A percentile compares a stretch with the other conserved stretches of the same genome.
phyloP scores from a whole-genome alignment of 1,284 basidiomycete species.

The Hypsizygus ulmarius region DNA sequence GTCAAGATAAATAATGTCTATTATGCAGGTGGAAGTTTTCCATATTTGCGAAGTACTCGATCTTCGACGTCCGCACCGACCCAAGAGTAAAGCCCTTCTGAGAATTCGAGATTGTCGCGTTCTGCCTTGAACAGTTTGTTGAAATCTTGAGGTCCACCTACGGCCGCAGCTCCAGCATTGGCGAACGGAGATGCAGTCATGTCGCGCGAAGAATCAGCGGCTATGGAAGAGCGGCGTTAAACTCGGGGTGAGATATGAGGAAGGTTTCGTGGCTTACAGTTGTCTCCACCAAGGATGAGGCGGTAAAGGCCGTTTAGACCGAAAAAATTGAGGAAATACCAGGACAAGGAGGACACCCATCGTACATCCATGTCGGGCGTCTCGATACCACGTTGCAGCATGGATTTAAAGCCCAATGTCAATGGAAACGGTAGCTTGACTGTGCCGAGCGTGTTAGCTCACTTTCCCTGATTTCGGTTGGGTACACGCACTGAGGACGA shows the following conservation, averaged over 20 bases:
- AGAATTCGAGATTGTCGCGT: constrained; percentile 89
- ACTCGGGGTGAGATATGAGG: constrained; percentile 11
- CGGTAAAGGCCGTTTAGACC: constrained; percentile 95
- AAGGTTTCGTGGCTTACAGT: constrained; percentile 55
- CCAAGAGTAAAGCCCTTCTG: constrained; percentile 84
- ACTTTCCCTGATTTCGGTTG: background rate
- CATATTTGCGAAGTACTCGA: constrained; percentile 74
- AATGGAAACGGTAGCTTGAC: constrained; percentile 97
- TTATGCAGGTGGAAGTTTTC: constrained; percentile 38
- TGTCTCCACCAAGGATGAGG: constrained; percentile 88
- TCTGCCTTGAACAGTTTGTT: constrained; percentile 91
- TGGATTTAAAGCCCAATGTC: constrained; percentile 97
- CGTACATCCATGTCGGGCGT: constrained; percentile 97
- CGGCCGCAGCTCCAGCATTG: constrained; percentile 48
- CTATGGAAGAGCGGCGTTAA: constrained; percentile 35
- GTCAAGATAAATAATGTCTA: constrained; percentile 12
- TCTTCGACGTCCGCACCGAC: constrained; percentile 77
- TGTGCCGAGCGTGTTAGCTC: constrained; percentile 37
- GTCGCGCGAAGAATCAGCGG: constrained; percentile 75
- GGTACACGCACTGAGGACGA: constrained; percentile 84
- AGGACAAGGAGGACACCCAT: constrained; percentile 98
- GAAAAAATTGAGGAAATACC: constrained; percentile 99
- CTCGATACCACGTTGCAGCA: constrained; percentile 95
- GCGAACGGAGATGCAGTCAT: constrained; percentile 74
- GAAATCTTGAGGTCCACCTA: constrained; percentile 76